Evolutionary conservation across 2,329 filamentous ascomycete species (phyloP), one percentile per base, ranked within the genome.

Genomic region (Graphiopsis chlorocephala): DNA sequence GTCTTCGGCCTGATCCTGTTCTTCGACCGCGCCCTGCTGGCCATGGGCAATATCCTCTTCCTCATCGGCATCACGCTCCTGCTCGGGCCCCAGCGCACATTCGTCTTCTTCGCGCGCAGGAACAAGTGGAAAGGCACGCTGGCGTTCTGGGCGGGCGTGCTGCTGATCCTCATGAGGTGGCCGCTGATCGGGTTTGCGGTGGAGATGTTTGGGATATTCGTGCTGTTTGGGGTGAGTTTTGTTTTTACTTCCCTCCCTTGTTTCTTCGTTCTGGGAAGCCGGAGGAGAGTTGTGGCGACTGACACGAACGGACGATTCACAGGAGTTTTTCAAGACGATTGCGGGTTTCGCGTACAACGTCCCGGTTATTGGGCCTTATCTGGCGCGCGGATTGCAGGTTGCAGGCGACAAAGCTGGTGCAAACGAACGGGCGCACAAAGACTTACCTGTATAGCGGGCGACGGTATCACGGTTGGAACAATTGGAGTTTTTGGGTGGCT

Each of bases 41-140:
- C 94, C 71, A 98, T 98, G 95, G 95, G 95, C 81, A 98, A 98
- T 76, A 96, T 99, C 78, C 92, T 99, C 78, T 98, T 99, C 84
- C 87, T 99, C 63, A 92, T 97, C 81, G 95, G 95, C 77, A 87
- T 99, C 28, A 96, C 93, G 31, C 90, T 98, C 66, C 96, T 98
- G 73, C 97, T 99, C 80, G 95, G 95, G 50, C 86, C 92, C 26
- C 86, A 90, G 78, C 97, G 97, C 77, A 98, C 95, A 0, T 83
- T 94, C 68, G 83, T 90, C 76, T 99, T 99, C 87, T 99, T 99
- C 83, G 91, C 93, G 60, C 90, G 95, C 67, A 89, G 88, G 72
- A 92, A 97, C 76, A 99, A 99, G 79, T 86, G 92, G 73, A 93
- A 93, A 75, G 95, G 95, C 69, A 97, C 92, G 0, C 89, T 88